Percentiles rank a stretch among this genome's conserved stretches.
Conservation (phyloP, 768 basidiomycete species). For the Russula emetica region DNA sequence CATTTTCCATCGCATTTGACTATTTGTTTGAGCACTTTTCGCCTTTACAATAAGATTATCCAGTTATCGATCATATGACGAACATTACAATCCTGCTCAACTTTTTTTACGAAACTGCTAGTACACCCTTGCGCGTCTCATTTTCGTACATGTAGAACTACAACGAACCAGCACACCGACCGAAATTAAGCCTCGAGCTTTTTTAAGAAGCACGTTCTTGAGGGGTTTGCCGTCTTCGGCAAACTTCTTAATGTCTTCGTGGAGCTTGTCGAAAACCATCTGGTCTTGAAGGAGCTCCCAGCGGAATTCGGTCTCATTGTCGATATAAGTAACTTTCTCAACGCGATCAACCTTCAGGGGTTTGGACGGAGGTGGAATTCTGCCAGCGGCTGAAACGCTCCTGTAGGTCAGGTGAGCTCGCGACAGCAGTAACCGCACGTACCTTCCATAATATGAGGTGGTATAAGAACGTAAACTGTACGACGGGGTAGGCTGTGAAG, state of each 20-base stretch:
- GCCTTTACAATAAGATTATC: too few species aligned
- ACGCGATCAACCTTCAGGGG: too few species aligned
- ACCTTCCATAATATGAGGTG: too few species aligned
- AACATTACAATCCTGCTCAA: not conserved
- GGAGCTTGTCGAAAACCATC: constrained; percentile 99
- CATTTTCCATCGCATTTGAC: too few species aligned
- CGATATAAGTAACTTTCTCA: constrained; percentile 75
- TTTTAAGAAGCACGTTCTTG: constrained; percentile 73
- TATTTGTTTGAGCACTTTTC: too few species aligned
- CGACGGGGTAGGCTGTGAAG: too few species aligned
- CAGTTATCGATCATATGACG: too few species aligned
- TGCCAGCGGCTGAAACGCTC: too few species aligned
- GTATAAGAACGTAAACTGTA: too few species aligned
- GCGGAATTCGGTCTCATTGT: constrained; percentile 95
- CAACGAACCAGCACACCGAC: not conserved
- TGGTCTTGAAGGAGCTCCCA: constrained; percentile 88
- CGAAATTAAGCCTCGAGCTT: constrained; percentile 46
- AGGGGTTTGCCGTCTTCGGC: constrained; percentile 91
- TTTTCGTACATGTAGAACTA: constrained; percentile 3
- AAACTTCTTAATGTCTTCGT: constrained; percentile 98
- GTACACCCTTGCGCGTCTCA: not conserved
- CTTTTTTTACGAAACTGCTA: not conserved
- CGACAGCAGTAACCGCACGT: too few species aligned
- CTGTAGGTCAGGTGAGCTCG: too few species aligned
- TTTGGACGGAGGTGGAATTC: too few species aligned